A percentile compares a stretch with the other conserved stretches of the same genome.
phyloP scores from a whole-genome alignment of 768 basidiomycete species.

The Lentinula detonsa region DNA sequence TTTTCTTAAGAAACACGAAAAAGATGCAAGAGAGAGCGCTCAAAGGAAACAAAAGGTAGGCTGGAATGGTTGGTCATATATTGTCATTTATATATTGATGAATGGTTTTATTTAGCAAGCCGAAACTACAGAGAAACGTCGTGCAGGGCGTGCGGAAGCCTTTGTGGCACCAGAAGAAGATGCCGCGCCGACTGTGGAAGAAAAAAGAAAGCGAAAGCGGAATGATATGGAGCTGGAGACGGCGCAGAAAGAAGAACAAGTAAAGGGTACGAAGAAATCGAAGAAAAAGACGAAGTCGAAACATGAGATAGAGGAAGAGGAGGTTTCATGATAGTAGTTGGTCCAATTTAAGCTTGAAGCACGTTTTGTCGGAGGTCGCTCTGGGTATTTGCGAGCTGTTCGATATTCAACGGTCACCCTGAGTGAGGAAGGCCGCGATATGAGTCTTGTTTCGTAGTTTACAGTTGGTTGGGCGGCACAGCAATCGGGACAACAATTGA shows the following conservation, averaged over 20 bases:
- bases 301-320: slow-evolving; percentile 5
- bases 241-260: slow-evolving; percentile 33
- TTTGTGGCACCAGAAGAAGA: slow-evolving; percentile 86
- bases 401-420: too few relatives aligned
- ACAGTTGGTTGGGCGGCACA: too few relatives aligned
- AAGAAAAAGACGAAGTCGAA: slow-evolving; percentile 13
- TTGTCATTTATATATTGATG: background rate
- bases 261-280: slow-evolving; percentile 16
- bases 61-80: background rate
- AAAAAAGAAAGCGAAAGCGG: slow-evolving; percentile 57
- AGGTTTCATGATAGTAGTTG: background rate
- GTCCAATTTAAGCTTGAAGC: background rate
- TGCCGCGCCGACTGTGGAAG: slow-evolving; percentile 66
- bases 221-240: slow-evolving; percentile 30
- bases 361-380: too few relatives aligned
- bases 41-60: slow-evolving; percentile 72
- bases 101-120: slow-evolving; percentile 55
- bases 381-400: too few relatives aligned
- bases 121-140: slow-evolving; percentile 62
- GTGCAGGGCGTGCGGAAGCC: slow-evolving; percentile 77
- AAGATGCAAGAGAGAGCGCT: slow-evolving; percentile 66
- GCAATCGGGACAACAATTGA: too few relatives aligned
- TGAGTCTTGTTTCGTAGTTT: too few relatives aligned
- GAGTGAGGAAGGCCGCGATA: too few relatives aligned
- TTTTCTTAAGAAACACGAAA: slow-evolving; percentile 90